Conservation (phyloP, 2,329 filamentous ascomycete genomes). For the Ophiocordyceps polyrhachis-furcata region DNA sequence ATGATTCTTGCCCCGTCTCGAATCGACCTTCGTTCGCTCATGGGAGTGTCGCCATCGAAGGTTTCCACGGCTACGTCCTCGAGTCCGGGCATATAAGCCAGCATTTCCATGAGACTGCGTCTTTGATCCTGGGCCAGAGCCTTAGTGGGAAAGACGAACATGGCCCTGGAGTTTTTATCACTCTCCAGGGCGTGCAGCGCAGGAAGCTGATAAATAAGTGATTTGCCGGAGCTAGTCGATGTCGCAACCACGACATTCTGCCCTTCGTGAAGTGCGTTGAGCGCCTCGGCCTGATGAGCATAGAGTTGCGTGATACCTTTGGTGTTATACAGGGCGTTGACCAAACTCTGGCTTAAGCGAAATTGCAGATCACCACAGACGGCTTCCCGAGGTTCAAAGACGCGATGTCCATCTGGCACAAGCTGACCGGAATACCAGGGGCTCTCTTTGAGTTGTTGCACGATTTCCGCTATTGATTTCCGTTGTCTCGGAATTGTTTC, state of each 20-base stretch:
- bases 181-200: conserved; percentile 73
- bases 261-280: conserved; percentile 70
- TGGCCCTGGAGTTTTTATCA: conserved; percentile 58
- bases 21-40: conserved; percentile 58
- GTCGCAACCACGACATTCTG: conserved; percentile 84
- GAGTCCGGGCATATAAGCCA: conserved; percentile 62
- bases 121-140: conserved; percentile 89
- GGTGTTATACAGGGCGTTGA: conserved; percentile 93
- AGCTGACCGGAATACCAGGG: conserved; percentile 88
- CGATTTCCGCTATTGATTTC: conserved; percentile 64
- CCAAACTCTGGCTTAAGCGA: conserved; percentile 68
- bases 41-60: conserved; percentile 87
- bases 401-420: conserved; percentile 78
- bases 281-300: conserved; percentile 80
- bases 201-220: conserved; percentile 91
- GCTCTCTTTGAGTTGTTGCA: conserved; percentile 62
- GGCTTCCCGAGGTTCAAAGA: conserved; percentile 70
- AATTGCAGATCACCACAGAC: conserved; percentile 75
- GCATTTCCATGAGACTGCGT: conserved; percentile 68
- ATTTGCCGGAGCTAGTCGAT: conserved; percentile 92
- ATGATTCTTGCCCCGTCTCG: conserved; percentile 81
- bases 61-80: conserved; percentile 70
- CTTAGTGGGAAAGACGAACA: conserved; percentile 98
- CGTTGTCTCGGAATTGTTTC: conserved; percentile 62
- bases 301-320: conserved; percentile 75